phyloP scores from a whole-genome alignment of 306 rosid species.

The Lathyrus tuberosus region DNA sequence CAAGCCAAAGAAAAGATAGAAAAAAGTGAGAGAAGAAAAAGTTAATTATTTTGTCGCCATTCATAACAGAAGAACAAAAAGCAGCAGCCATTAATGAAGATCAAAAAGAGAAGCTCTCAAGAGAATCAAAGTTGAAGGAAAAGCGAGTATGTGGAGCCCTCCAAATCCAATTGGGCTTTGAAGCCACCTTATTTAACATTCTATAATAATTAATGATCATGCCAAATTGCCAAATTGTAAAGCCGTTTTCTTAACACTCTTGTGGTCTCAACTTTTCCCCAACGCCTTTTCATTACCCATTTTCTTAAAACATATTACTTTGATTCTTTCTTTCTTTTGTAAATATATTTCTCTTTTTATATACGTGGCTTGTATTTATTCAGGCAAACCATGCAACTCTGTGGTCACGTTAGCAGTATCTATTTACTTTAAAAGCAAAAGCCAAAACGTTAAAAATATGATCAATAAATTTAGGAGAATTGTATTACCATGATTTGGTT shows the following conservation, averaged over 20 bases:
- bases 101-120: not conserved
- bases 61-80: not conserved
- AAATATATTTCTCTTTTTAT: no score
- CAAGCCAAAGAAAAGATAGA: no score
- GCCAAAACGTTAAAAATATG: no score
- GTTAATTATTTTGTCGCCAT: not conserved
- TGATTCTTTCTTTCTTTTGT: not conserved
- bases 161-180: conserved; percentile 1
- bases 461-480: no score
- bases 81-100: not conserved
- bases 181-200: not conserved
- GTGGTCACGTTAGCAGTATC: no score
- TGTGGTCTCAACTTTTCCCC: conserved; percentile 14
- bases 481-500: no score
- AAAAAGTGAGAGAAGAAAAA: no score
- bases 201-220: not conserved
- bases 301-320: not conserved
- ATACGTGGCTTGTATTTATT: no score
- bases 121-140: conserved; percentile 11
- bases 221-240: conserved; percentile 19
- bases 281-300: not conserved
- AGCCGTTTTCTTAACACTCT: not conserved
- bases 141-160: conserved; percentile 20
- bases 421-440: no score
- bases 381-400: no score